Evolutionary conservation across 2,329 filamentous ascomycete species (phyloP), one percentile per base, ranked within the genome.

Genomic region (Aspergillus sp.): DNA sequence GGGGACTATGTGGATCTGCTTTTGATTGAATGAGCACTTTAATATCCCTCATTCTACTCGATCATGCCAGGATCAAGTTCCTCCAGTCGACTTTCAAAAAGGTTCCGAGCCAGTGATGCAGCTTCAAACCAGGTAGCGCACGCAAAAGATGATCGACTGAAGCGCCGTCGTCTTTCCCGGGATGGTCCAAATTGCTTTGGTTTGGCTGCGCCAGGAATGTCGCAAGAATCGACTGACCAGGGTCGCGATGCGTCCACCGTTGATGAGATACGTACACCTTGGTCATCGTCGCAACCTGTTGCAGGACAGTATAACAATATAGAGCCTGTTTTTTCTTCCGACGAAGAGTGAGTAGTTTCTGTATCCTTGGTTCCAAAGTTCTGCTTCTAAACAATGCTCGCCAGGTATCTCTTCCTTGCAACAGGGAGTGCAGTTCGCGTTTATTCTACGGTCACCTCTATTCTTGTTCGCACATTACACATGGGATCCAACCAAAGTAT

Each of bases 381-480:
- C 5, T 38, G 9, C 9, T 19, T 35, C 39, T 52, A 51, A 50
- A 40, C 51, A 55, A 36, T 44, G 19, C 19, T 4, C 7, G 26
- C 30, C 30, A 88, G 87, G 61, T 78, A 84, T 66, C 64, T 96
- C 35, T 82, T 96, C 48, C 66, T 94, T 47, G 80, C 84, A 30
- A 87, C 88, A 59, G 79, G 82, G 50, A 83, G 80, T 29, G 83
- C 84, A 7, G 74, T 96, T 45, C 85, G 89, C 63, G 77, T 95
- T 28, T 94, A 93, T 67, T 86, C 86, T 1, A 80, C 87, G 29
- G 74, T 80, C 53, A 89, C 88, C 46, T 97, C 93, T 1, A 78
- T 94, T 43, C 79, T 94, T 26, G 74, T 88, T 41, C 82, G 88
- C 55, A 80, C 82, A 47, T 83, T 96, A 42, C 71, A 78, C 8